Evolutionary conservation across 306 rosid species (phyloP).

Genomic region (Cicer chorassanicum): DNA sequence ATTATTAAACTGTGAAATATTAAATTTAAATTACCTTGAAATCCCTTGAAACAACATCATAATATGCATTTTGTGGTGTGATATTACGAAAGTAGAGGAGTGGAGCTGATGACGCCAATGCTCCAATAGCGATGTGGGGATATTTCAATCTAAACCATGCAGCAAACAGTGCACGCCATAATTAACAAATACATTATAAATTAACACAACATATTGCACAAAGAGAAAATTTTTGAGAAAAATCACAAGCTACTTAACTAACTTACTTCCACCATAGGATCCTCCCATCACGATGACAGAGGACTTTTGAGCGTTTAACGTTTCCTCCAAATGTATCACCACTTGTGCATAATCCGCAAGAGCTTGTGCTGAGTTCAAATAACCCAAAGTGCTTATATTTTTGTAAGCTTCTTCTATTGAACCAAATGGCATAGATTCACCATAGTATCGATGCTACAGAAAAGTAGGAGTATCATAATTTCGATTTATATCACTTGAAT

Average conservation of each 20-base stretch:
- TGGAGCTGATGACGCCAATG: conserved; percentile 10
- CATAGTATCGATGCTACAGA: no score
- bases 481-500: no score
- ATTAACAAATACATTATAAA: background rate
- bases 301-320: background rate
- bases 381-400: background rate
- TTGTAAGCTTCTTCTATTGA: no score
- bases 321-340: background rate
- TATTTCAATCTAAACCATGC: background rate
- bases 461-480: no score
- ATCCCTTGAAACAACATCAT: background rate
- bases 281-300: background rate
- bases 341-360: background rate
- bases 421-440: no score
- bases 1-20: no score
- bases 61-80: background rate
- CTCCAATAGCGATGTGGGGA: background rate
- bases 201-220: no score
- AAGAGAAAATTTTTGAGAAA: no score
- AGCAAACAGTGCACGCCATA: background rate
- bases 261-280: background rate
- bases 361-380: background rate
- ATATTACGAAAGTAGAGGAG: background rate
- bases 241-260: no score
- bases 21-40: background rate